A percentile compares a stretch with the other conserved stretches of the same genome.
Conservation (phyloP, 768 basidiomycete genomes). For the Serpula lacrymans region DNA sequence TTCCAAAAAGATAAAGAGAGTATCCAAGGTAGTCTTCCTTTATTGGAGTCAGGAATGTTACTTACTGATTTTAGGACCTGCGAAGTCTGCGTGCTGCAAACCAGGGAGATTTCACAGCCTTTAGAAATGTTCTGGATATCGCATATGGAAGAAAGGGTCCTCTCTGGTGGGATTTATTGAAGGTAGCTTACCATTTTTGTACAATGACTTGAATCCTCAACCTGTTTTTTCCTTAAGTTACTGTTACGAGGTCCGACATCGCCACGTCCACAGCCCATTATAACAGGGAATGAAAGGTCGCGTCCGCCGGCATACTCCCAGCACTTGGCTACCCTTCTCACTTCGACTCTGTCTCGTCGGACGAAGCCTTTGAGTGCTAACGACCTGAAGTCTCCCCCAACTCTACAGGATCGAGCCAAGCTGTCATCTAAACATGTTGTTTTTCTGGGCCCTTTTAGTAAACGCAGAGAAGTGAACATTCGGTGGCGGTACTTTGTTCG, state of each 20-base stretch:
- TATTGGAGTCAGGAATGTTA: slow-evolving; percentile 1
- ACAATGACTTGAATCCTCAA: slow-evolving; percentile 2
- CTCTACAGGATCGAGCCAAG: slow-evolving; percentile 54
- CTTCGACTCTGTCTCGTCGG: slow-evolving; percentile 42
- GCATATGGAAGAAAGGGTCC: slow-evolving; percentile 79
- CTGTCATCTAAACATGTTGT: slow-evolving; percentile 55
- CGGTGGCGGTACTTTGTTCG: slow-evolving; percentile 60
- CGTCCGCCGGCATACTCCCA: slow-evolving; percentile 65
- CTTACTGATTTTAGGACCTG: slow-evolving; percentile 41
- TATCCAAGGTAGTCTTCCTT: slow-evolving; percentile 43
- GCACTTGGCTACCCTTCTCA: slow-evolving; percentile 61
- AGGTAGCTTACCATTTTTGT: slow-evolving; percentile 38
- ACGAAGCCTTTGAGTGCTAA: slow-evolving; percentile 41
- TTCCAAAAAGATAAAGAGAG: slow-evolving; percentile 42
- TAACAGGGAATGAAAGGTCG: slow-evolving; percentile 48
- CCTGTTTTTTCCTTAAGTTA: slow-evolving; percentile 39
- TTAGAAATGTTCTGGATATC: slow-evolving; percentile 56
- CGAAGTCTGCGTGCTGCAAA: slow-evolving; percentile 54
- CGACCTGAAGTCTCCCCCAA: slow-evolving; percentile 48
- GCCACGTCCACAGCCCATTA: slow-evolving; percentile 44
- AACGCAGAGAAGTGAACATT: slow-evolving; percentile 70
- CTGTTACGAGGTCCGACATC: slow-evolving; percentile 46
- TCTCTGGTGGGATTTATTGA: slow-evolving; percentile 62
- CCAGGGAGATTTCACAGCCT: slow-evolving; percentile 43
- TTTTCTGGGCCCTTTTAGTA: slow-evolving; percentile 65